Evolutionary conservation across 2,329 filamentous ascomycete genomes (phyloP).

Genomic region (Venturia aucupariae): DNA sequence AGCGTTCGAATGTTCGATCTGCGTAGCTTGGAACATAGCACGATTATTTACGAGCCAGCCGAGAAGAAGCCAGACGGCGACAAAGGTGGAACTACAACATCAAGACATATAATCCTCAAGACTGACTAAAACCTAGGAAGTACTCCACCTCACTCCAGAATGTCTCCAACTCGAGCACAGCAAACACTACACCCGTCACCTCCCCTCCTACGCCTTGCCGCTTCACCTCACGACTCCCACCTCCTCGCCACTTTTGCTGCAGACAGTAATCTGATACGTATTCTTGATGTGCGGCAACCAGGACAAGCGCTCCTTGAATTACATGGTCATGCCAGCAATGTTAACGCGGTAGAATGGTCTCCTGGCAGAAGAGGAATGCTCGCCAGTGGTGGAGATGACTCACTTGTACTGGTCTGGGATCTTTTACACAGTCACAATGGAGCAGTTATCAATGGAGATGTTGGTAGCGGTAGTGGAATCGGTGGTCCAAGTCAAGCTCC

Average conservation of each 20-base stretch:
- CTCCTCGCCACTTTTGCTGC: constrained; percentile 94
- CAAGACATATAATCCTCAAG: neutral
- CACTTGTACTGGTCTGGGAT: constrained; percentile 88
- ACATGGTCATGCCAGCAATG: constrained; percentile 71
- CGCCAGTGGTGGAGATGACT: constrained; percentile 87
- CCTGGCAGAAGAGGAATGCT: constrained; percentile 77
- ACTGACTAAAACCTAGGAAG: constrained; percentile 27
- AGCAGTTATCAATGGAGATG: constrained; percentile 37
- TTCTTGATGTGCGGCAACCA: constrained; percentile 91
- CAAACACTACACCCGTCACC: constrained; percentile 58
- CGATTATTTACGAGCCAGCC: constrained; percentile 96
- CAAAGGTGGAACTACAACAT: constrained; percentile 23
- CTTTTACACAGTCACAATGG: constrained; percentile 59
- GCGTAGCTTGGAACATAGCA: constrained; percentile 91
- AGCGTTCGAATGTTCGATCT: constrained; percentile 99
- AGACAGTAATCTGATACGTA: constrained; percentile 85
- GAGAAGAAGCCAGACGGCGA: constrained; percentile 58
- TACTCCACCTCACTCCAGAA: constrained; percentile 36
- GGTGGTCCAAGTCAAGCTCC: constrained; percentile 24
- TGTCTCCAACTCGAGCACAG: constrained; percentile 66
- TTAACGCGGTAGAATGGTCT: constrained; percentile 96
- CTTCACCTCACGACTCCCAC: constrained; percentile 90
- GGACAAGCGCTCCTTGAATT: constrained; percentile 91
- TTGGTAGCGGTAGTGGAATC: constrained; percentile 21
- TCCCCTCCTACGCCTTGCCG: constrained; percentile 70